phyloP scores from a whole-genome alignment of 2,329 filamentous ascomycete species.

The Microascus cirrosus region DNA sequence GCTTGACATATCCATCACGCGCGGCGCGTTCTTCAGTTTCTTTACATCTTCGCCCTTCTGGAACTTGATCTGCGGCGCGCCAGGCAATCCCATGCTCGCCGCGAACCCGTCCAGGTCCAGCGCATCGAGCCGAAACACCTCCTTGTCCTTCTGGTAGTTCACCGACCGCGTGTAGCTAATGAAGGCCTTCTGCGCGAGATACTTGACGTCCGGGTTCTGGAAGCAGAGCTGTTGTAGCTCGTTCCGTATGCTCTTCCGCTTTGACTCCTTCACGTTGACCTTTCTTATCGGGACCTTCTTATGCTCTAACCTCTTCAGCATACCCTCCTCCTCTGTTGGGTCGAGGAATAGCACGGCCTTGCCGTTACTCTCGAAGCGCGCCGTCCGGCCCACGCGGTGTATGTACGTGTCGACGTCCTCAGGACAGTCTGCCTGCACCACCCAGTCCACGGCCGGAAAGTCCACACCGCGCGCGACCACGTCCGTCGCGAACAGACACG shows the following conservation, averaged over 20 bases:
- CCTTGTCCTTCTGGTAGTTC: slow-evolving; percentile 82
- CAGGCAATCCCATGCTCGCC: slow-evolving; percentile 74
- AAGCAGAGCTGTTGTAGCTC: slow-evolving; percentile 93
- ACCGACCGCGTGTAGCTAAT: slow-evolving; percentile 80
- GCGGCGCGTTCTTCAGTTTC: slow-evolving; percentile 73
- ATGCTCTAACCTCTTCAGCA: slow-evolving; percentile 72
- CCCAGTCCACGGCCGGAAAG: slow-evolving; percentile 95
- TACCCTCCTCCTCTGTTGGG: slow-evolving; percentile 84
- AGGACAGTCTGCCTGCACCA: slow-evolving; percentile 95
- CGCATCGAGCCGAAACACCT: slow-evolving; percentile 74
- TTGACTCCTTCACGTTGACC: slow-evolving; percentile 80
- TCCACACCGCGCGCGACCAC: slow-evolving; percentile 90
- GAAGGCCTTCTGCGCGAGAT: slow-evolving; percentile 92
- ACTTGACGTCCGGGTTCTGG: slow-evolving; percentile 87
- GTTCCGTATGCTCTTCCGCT: slow-evolving; percentile 74
- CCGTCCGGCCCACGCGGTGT: slow-evolving; percentile 86
- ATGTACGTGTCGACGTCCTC: slow-evolving; percentile 98
- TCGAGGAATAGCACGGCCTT: slow-evolving; percentile 85
- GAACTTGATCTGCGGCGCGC: slow-evolving; percentile 87
- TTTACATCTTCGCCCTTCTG: slow-evolving; percentile 83
- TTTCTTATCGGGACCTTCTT: slow-evolving; percentile 84
- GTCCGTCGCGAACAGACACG: slow-evolving; percentile 90
- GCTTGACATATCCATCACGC: slow-evolving; percentile 48
- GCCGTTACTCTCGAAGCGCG: slow-evolving; percentile 82
- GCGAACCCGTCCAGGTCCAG: slow-evolving; percentile 82